Percentiles rank a stretch among this genome's conserved stretches.
These are phyloP conservation scores for Clarireedia sp. DNA, from an alignment of 2,329 filamentous ascomycete species.

Conservation along the genomic window DNA sequence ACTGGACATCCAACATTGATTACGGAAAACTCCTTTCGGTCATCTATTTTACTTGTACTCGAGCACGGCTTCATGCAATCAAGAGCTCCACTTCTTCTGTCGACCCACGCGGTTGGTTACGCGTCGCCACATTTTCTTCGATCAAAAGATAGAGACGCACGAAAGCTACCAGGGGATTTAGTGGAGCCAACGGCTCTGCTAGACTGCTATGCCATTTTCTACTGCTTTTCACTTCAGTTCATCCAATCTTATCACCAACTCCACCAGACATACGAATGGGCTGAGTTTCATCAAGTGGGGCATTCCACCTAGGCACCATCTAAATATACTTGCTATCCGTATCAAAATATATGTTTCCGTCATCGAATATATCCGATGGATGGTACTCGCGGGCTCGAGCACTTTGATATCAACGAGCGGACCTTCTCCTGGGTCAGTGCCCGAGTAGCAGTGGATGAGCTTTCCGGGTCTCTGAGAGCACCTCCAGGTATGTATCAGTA, in stretches of 20 bases:
- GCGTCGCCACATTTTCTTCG: neutral
- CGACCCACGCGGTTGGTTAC: neutral
- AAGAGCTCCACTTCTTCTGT: neutral
- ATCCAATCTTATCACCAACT: neutral
- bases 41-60: no score
- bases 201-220: neutral
- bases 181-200: neutral
- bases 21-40: no score
- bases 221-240: no score
- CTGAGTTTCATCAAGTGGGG: neutral
- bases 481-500: no score
- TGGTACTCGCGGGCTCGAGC: neutral
- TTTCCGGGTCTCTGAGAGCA: no score
- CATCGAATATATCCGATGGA: neutral
- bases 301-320: no score
- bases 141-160: neutral
- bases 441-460: neutral
- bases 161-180: no score
- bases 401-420: no score
- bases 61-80: no score
- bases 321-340: neutral
- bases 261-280: neutral
- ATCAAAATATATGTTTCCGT: neutral
- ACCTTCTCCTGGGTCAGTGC: neutral
- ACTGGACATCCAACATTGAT: no score